These are phyloP conservation scores for Rhizopogon roseolus DNA, from an alignment of 768 basidiomycete species.

Conservation along the genomic window DNA sequence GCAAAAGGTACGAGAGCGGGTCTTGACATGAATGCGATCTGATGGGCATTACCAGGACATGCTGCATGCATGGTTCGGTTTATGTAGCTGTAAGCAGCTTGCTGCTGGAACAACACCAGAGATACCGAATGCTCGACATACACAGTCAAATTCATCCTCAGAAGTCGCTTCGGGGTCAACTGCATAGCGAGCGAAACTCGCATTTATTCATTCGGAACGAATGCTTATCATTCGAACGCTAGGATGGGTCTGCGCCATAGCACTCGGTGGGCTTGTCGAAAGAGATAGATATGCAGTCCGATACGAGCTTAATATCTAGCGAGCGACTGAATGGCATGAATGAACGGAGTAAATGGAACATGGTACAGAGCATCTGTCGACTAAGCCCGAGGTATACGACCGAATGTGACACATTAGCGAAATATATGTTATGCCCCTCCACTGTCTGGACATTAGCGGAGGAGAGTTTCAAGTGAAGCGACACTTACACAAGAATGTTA, in stretches of 20 bases:
- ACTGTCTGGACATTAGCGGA: constrained; percentile 37
- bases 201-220: not conserved
- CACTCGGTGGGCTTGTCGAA: not conserved
- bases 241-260: not conserved
- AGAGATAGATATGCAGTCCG: not conserved
- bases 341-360: constrained; percentile 12
- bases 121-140: constrained; percentile 19
- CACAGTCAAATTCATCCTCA: not conserved
- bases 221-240: not conserved
- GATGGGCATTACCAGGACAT: constrained; percentile 29
- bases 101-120: constrained; percentile 8
- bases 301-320: not conserved
- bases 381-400: constrained; percentile 10
- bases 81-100: constrained; percentile 6
- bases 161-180: not conserved
- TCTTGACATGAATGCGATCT: not conserved
- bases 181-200: not conserved
- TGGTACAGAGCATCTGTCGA: constrained; percentile 13
- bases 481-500: constrained; percentile 93
- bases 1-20: constrained; percentile 35
- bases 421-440: constrained; percentile 62
- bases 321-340: not conserved
- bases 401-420: constrained; percentile 5
- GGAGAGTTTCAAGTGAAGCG: not conserved
- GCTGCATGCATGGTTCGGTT: constrained; percentile 28